Evolutionary conservation across 345 rosid genomes (phyloP).

Genomic region (Triadica sebifera): DNA sequence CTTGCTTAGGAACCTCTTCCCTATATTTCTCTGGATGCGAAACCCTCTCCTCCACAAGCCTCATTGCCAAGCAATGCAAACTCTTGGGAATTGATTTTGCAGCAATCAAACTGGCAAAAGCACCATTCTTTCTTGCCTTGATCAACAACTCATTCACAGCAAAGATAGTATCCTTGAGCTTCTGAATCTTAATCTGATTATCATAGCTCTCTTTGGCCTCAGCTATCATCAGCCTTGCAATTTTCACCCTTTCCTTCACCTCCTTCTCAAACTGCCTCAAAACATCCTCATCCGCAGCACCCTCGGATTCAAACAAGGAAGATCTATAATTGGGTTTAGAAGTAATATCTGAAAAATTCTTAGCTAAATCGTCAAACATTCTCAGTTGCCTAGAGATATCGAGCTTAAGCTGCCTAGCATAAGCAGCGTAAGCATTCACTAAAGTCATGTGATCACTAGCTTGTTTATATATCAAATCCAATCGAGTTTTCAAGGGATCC

Average conservation of each 20-base stretch:
- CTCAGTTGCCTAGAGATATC: conserved; percentile 74
- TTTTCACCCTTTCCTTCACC: conserved; percentile 81
- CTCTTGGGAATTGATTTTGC: conserved; percentile 87
- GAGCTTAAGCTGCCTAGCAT: conserved; percentile 91
- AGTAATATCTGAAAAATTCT: conserved; percentile 58
- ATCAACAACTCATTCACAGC: conserved; percentile 72
- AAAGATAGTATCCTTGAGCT: conserved; percentile 81
- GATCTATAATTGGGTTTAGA: conserved; percentile 49
- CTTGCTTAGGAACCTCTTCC: conserved; percentile 51
- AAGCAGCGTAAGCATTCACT: conserved; percentile 81
- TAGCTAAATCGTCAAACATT: conserved; percentile 68
- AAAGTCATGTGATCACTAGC: conserved; percentile 77
- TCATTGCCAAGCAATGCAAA: conserved; percentile 91
- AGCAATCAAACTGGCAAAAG: conserved; percentile 68
- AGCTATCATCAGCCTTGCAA: conserved; percentile 59
- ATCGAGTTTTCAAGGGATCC: conserved; percentile 74
- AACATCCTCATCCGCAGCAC: conserved; percentile 66
- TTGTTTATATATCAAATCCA: conserved; percentile 86
- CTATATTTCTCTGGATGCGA: conserved; percentile 65
- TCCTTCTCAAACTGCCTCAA: conserved; percentile 82
- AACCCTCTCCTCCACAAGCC: conserved; percentile 86
- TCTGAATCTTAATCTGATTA: conserved; percentile 90
- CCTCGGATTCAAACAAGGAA: conserved; percentile 42
- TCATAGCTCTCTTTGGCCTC: conserved; percentile 87
- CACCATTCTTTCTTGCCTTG: conserved; percentile 90